Conservation (phyloP, 208 protist genomes). For the Trypanosomatidae sp. region DNA sequence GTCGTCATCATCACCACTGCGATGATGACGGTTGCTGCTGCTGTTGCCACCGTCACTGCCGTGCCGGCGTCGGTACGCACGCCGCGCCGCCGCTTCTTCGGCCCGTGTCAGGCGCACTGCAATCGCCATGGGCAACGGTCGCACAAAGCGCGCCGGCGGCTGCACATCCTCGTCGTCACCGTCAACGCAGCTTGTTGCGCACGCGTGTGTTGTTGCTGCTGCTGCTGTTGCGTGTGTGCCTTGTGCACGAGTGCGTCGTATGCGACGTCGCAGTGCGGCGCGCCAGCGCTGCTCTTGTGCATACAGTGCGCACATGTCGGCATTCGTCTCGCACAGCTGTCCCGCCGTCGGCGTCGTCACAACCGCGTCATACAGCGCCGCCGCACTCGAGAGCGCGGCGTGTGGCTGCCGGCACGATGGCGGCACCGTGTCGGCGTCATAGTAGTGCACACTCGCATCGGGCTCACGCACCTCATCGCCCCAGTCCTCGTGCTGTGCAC, state of each 20-base stretch:
- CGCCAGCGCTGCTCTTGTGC: conserved; percentile 17
- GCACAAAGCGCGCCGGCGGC: conserved; percentile 4
- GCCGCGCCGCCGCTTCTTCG: too few species aligned
- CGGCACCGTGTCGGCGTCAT: too few species aligned
- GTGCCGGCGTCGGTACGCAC: too few species aligned
- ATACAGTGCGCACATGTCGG: conserved; percentile 12
- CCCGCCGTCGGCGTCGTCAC: conserved; percentile 11
- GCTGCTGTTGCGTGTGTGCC: too few species aligned
- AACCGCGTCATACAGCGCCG: conserved; percentile 9
- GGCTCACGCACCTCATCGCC: conserved; percentile 14
- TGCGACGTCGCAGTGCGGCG: too few species aligned
- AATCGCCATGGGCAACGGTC: conserved; percentile 16
- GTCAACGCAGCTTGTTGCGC: too few species aligned
- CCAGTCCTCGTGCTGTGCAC: conserved; percentile 19
- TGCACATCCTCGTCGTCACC: conserved; percentile 7
- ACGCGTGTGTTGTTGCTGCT: too few species aligned
- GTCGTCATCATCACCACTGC: background rate
- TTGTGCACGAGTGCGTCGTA: too few species aligned
- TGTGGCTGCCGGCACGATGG: too few species aligned
- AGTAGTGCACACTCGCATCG: conserved; percentile 25
- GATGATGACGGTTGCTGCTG: too few species aligned
- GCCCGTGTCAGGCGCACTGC: conserved; percentile 15
- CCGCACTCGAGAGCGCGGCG: conserved; percentile 12
- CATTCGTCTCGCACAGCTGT: conserved; percentile 21
- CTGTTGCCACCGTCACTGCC: too few species aligned